Evolutionary conservation across 331 rosid genomes (phyloP), one percentile per base, ranked within the genome.

Genomic region (Arachis monticola): DNA sequence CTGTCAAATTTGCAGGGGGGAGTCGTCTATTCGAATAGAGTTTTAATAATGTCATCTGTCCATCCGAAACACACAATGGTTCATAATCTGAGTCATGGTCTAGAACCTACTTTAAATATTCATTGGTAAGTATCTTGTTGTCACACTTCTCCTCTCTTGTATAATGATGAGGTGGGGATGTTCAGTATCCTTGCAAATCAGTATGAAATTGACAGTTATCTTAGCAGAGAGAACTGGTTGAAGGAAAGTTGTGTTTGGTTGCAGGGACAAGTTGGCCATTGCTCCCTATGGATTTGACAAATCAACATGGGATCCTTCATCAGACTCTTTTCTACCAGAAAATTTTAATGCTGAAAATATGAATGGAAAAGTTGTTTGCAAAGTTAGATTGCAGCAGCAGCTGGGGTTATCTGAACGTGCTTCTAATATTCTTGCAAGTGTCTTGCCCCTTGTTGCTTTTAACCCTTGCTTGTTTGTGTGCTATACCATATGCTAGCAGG

Each of bases 221-320:
- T 47, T 48, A 56, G 60, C 50, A 63, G 44, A 76, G 30, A 1
- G 30, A 27, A 27, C 30, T 27, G 30, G 30, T 27, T 27, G 30
- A 55, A 27, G 73, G 77, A 72, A 60, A 80, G 69, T 80, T 77
- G 35, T 12, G 48, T 69, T 61, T 81, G 75, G 67, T 75, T 81
- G 77, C 80, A 93, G 98, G 90, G 91, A 88, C 77, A 93, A 93
- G 76, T 71, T 93, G 84, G 78, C 77, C 74, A 72, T 86, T 83
- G 44, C 92, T 81, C 88, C 97, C 47, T 85, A 53, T 76, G 97
- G 98, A 74, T 82, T 87, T 61, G 97, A 93, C 67, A 83, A 81
- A 78, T 82, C 83, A 56, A 77, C 77, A 51, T 93, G 98, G 96
- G 90, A 91, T 86, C 98, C 98, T 69, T 83, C 86, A 57, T 85